Conservation (phyloP, 495 filamentous ascomycete species). For the Podospora bellae-mahoneyi region DNA sequence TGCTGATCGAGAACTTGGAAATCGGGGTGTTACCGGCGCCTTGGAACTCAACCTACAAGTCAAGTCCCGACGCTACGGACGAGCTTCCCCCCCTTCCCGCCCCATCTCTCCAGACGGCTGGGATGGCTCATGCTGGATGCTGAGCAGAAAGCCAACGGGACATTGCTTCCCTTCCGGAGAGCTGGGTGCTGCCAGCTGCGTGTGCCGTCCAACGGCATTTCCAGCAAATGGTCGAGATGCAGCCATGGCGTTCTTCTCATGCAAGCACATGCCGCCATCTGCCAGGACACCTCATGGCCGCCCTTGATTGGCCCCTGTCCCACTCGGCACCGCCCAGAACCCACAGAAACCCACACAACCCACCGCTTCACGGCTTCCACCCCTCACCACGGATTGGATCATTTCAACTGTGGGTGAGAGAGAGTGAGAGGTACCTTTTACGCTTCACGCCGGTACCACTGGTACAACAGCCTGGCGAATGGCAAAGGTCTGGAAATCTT, state of each 20-base stretch:
- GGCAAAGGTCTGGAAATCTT: neutral
- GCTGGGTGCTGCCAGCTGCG: slow-evolving; percentile 13
- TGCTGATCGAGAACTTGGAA: neutral
- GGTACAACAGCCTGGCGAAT: neutral
- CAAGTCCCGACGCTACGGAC: slow-evolving; percentile 19
- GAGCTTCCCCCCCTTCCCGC: slow-evolving; percentile 9
- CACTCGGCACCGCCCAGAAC: slow-evolving; percentile 3
- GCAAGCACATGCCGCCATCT: slow-evolving; percentile 24
- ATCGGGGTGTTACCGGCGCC: slow-evolving; percentile 14
- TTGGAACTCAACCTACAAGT: slow-evolving; percentile 13
- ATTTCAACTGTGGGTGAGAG: neutral
- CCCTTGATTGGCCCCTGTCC: slow-evolving; percentile 26
- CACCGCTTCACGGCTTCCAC: slow-evolving; percentile 24
- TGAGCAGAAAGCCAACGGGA: slow-evolving; percentile 10
- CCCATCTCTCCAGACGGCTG: slow-evolving; percentile 11
- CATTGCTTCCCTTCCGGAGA: slow-evolving; percentile 8
- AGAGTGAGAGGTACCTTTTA: slow-evolving; percentile 1
- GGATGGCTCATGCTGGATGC: slow-evolving; percentile 5
- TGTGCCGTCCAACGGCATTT: slow-evolving; percentile 19
- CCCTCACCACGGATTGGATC: slow-evolving; percentile 10
- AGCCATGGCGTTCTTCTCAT: slow-evolving; percentile 29
- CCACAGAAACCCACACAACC: slow-evolving; percentile 8
- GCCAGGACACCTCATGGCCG: slow-evolving; percentile 14
- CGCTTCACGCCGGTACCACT: neutral
- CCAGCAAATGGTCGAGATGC: slow-evolving; percentile 26